Percentiles rank a stretch among this genome's conserved stretches.
Evolutionary conservation across 2,329 filamentous ascomycete genomes (phyloP).

Genomic region (Alternaria dauci): DNA sequence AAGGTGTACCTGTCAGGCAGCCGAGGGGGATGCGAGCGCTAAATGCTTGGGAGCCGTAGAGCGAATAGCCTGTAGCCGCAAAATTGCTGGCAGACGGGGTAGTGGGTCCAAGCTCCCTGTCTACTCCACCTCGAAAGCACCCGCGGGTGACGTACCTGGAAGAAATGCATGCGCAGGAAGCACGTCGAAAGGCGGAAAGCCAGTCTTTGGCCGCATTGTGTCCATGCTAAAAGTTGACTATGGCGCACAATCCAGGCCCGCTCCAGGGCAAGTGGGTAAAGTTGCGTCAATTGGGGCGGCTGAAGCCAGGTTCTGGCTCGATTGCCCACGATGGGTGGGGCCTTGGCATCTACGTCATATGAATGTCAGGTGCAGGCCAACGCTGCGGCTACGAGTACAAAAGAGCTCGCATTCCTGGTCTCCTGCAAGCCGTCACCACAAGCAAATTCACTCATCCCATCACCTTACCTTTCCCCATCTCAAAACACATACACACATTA

Average conservation of each 20-base stretch:
- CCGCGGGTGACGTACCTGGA: slow-evolving; percentile 28
- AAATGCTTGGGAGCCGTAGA: slow-evolving; percentile 2
- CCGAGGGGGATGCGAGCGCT: slow-evolving; percentile 20
- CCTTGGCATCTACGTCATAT: slow-evolving; percentile 41
- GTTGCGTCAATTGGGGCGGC: slow-evolving; percentile 29
- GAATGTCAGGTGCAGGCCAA: slow-evolving; percentile 39
- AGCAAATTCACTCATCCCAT: slow-evolving; percentile 19
- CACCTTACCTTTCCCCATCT: slow-evolving; percentile 17
- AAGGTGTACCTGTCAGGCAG: slow-evolving; percentile 14
- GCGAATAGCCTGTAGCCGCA: slow-evolving; percentile 14
- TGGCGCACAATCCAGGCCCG: slow-evolving; percentile 27
- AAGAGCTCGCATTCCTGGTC: slow-evolving; percentile 43
- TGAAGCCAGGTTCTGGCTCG: slow-evolving; percentile 28
- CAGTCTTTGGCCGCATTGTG: slow-evolving; percentile 10
- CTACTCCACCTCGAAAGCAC: slow-evolving; percentile 8
- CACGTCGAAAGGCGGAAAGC: slow-evolving; percentile 11
- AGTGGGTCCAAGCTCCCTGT: slow-evolving; percentile 16
- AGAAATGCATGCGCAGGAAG: slow-evolving; percentile 5
- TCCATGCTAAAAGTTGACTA: slow-evolving; percentile 14
- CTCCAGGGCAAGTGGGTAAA: slow-evolving; percentile 18
- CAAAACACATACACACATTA: slow-evolving; percentile 20
- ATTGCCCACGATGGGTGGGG: slow-evolving; percentile 19
- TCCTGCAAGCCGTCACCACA: slow-evolving; percentile 25
- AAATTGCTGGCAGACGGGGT: slow-evolving; percentile 10
- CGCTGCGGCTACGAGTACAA: slow-evolving; percentile 39